These are phyloP conservation scores for Cymbidium sinense DNA, from an alignment of 106 monocot species.

Conservation along the genomic window DNA sequence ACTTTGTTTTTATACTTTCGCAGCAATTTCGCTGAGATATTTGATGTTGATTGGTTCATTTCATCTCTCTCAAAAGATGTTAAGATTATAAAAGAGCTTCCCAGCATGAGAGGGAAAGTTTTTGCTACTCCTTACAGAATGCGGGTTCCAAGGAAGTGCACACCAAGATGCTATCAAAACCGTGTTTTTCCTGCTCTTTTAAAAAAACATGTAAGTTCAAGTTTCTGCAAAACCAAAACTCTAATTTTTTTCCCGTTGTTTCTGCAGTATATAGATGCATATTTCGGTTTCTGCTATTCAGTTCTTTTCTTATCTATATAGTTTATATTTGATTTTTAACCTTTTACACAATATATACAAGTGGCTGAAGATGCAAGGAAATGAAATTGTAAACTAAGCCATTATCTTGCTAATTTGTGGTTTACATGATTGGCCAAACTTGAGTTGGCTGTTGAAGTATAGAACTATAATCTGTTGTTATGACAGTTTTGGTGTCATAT, in stretches of 20 bases:
- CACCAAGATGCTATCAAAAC: slow-evolving; percentile 66
- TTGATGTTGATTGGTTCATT: slow-evolving; percentile 86
- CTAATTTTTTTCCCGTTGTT: not conserved
- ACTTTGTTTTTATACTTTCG: slow-evolving; percentile 8
- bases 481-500: not conserved
- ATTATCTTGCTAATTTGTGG: not conserved
- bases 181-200: slow-evolving; percentile 77
- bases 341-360: not conserved
- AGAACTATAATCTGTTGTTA: not conserved
- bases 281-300: not conserved
- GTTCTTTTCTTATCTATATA: not conserved
- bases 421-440: not conserved
- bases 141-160: slow-evolving; percentile 91
- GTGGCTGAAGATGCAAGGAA: not conserved
- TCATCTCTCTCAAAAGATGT: slow-evolving; percentile 74
- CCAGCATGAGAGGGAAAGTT: slow-evolving; percentile 38
- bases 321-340: not conserved
- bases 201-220: slow-evolving; percentile 61
- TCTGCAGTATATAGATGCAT: not conserved
- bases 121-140: slow-evolving; percentile 49
- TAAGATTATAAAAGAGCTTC: slow-evolving; percentile 66
- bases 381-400: not conserved
- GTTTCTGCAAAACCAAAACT: not conserved
- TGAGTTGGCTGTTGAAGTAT: not conserved
- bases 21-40: slow-evolving; percentile 80